Evolutionary conservation across 129 eudicot species (phyloP).

Genomic region (Helianthus tuberosus): DNA sequence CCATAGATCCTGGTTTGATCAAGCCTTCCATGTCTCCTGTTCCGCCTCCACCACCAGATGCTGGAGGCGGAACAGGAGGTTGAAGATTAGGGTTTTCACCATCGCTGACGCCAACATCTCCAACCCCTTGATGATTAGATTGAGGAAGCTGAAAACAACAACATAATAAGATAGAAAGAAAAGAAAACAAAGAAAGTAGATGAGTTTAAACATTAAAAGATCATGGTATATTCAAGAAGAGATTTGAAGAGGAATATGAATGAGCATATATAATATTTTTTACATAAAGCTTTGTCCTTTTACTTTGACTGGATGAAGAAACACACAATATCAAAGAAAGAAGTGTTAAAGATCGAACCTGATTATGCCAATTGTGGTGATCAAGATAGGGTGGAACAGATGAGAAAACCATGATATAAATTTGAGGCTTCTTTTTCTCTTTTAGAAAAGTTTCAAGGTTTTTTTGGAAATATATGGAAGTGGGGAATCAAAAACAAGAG

Average conservation of each 20-base stretch:
- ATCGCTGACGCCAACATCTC: constrained; percentile 18
- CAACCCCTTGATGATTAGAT: constrained; percentile 40
- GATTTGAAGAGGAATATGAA: constrained; percentile 53
- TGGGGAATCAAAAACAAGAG: constrained; percentile 46
- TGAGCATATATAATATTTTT: constrained; percentile 51
- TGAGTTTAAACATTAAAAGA: constrained; percentile 4
- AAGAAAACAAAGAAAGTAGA: background rate
- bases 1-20: constrained; percentile 68
- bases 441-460: constrained; percentile 54
- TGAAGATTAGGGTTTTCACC: constrained; percentile 42
- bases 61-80: constrained; percentile 34
- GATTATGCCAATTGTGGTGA: constrained; percentile 73
- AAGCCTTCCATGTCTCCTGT: constrained; percentile 29
- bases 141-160: constrained; percentile 47
- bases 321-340: constrained; percentile 6
- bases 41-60: background rate
- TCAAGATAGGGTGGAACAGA: constrained; percentile 64
- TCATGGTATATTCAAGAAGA: constrained; percentile 59
- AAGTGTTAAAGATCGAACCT: constrained; percentile 45
- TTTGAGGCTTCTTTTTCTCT: constrained; percentile 44
- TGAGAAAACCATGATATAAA: constrained; percentile 67
- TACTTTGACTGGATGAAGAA: constrained; percentile 35
- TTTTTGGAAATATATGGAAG: constrained; percentile 65
- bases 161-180: constrained; percentile 12
- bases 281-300: constrained; percentile 28